A percentile compares a stretch with the other conserved stretches of the same genome.
Evolutionary conservation across 352 stramenopile genomes (phyloP).

Genomic region (Sclerospora graminicola): DNA sequence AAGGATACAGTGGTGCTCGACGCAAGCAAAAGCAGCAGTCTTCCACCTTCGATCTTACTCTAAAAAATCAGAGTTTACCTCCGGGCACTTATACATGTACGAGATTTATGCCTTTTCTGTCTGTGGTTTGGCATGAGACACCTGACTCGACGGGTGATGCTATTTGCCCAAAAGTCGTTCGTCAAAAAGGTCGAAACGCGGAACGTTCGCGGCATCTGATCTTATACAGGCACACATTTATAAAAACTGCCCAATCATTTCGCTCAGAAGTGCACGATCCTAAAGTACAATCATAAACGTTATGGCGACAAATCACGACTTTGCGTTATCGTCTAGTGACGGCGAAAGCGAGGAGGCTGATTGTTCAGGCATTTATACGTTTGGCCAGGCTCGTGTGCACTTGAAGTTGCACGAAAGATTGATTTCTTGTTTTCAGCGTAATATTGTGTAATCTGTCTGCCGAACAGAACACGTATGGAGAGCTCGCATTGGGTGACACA

Average conservation of each 20-base stretch:
- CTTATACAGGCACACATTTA: neutral
- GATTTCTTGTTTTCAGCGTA: neutral
- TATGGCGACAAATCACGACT: slow-evolving; percentile 19
- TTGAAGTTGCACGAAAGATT: neutral
- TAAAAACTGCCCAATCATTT: neutral
- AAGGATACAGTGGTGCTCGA: too few species aligned
- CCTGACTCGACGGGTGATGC: neutral
- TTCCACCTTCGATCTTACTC: too few species aligned
- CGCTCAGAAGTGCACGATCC: too few species aligned
- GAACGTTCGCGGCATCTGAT: slow-evolving; percentile 8
- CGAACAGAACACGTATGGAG: slow-evolving; percentile 85
- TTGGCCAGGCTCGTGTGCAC: slow-evolving; percentile 28
- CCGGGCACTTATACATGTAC: too few species aligned
- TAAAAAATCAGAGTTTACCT: too few species aligned
- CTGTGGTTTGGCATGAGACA: neutral
- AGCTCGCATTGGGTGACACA: slow-evolving; percentile 84
- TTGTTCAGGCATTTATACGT: slow-evolving; percentile 25
- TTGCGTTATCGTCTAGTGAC: slow-evolving; percentile 7
- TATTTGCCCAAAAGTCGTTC: slow-evolving; percentile 10
- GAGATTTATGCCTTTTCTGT: too few species aligned
- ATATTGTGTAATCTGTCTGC: neutral
- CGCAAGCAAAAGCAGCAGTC: too few species aligned
- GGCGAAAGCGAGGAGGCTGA: slow-evolving; percentile 3
- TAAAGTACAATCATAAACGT: neutral
- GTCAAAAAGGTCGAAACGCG: slow-evolving; percentile 11